phyloP scores from a whole-genome alignment of 345 rosid species.

The Moricandia arvensis region DNA sequence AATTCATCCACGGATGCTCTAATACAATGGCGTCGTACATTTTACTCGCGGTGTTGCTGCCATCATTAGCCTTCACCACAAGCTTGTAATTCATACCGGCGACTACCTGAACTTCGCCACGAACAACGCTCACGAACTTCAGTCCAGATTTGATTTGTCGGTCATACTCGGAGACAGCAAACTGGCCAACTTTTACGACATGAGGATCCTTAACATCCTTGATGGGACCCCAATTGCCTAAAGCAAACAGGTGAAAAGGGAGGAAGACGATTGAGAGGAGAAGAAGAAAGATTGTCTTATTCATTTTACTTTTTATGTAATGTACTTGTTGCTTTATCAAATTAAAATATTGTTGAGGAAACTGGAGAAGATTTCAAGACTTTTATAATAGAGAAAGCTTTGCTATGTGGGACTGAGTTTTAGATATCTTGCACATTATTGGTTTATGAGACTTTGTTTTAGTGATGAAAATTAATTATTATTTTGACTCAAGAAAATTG shows the following conservation, averaged over 20 bases:
- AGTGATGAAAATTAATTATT: not conserved
- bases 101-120: slow-evolving; percentile 46
- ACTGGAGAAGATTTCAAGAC: not conserved
- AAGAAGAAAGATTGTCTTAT: not conserved
- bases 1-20: too few species aligned
- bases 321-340: not conserved
- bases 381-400: not conserved
- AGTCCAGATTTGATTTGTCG: slow-evolving; percentile 9
- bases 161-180: slow-evolving; percentile 45
- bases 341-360: not conserved
- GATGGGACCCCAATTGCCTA: slow-evolving; percentile 40
- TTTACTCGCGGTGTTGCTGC: not conserved
- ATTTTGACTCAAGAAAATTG: too few species aligned
- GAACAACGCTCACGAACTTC: slow-evolving; percentile 28
- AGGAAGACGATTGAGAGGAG: not conserved
- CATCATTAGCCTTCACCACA: slow-evolving; percentile 14
- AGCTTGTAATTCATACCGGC: slow-evolving; percentile 50
- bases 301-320: not conserved
- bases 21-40: slow-evolving; percentile 10
- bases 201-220: slow-evolving; percentile 22
- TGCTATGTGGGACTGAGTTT: not conserved
- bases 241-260: slow-evolving; percentile 14
- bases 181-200: slow-evolving; percentile 45
- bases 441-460: not conserved
- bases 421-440: not conserved